phyloP scores from a whole-genome alignment of 257 asterid species.

The Anisodus acutangulus region DNA sequence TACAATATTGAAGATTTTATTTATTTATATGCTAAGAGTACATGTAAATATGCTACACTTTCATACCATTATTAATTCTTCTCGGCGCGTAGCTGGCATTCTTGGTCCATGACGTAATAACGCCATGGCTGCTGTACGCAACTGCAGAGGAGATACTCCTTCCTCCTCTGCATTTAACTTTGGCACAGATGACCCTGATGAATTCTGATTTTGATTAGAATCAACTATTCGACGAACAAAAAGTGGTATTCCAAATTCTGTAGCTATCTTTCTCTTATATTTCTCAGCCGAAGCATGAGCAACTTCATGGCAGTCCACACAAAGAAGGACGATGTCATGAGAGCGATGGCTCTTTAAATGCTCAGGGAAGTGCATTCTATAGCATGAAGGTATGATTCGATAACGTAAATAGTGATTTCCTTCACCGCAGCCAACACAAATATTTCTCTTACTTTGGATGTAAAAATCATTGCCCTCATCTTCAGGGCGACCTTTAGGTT shows the following conservation, averaged over 20 bases:
- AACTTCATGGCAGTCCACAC: constrained; percentile 95
- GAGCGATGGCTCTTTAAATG: constrained; percentile 97
- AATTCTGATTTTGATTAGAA: constrained; percentile 51
- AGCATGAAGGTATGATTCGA: constrained; percentile 96
- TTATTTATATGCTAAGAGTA: not conserved
- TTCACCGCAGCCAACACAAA: constrained; percentile 98
- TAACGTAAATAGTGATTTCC: constrained; percentile 93
- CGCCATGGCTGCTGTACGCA: constrained; percentile 97
- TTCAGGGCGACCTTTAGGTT: constrained; percentile 99
- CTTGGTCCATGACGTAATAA: constrained; percentile 79
- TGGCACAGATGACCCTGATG: constrained; percentile 42
- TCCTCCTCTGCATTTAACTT: constrained; percentile 50
- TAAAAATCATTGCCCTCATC: constrained; percentile 95
- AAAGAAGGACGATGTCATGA: constrained; percentile 93
- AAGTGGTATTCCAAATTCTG: constrained; percentile 78
- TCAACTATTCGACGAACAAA: constrained; percentile 65
- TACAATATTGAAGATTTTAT: not conserved
- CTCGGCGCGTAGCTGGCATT: constrained; percentile 79
- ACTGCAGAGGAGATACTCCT: constrained; percentile 86
- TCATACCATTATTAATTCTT: constrained; percentile 77
- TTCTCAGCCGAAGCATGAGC: constrained; percentile 97
- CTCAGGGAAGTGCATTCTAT: constrained; percentile 96
- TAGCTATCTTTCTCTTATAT: constrained; percentile 76
- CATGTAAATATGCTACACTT: constrained; percentile 6
- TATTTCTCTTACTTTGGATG: constrained; percentile 92